Evolutionary conservation across 2,329 filamentous ascomycete species (phyloP).

Genomic region (Diaporthe amygdali): DNA sequence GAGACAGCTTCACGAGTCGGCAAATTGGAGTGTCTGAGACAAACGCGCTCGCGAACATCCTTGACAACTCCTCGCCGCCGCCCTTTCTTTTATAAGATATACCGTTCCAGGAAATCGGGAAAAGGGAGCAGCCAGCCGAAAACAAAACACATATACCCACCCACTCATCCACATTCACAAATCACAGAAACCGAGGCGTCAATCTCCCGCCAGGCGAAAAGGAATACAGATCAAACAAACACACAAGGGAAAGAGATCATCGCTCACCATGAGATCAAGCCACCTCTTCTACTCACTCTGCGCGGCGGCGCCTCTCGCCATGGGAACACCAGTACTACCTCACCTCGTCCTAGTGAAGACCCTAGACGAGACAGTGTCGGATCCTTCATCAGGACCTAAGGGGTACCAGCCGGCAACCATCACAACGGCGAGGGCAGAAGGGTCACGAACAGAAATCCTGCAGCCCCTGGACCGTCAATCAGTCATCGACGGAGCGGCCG

Average conservation of each 20-base stretch:
- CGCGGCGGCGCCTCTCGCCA: slow-evolving; percentile 12
- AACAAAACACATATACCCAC: neutral
- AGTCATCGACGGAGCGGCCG: neutral
- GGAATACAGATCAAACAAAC: too few relatives aligned
- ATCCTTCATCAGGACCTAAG: neutral
- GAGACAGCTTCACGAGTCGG: slow-evolving; percentile 16
- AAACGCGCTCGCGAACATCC: slow-evolving; percentile 13
- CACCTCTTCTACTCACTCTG: slow-evolving; percentile 16
- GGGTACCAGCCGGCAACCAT: neutral
- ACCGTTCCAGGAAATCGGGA: neutral
- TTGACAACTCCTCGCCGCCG: neutral
- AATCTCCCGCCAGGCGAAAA: neutral
- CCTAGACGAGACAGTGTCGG: neutral
- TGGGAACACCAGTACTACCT: slow-evolving; percentile 2
- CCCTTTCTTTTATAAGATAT: neutral
- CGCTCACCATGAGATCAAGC: slow-evolving; percentile 22
- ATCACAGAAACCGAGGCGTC: neutral
- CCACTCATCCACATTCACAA: too few relatives aligned
- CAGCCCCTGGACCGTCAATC: neutral
- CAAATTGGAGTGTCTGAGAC: slow-evolving; percentile 12
- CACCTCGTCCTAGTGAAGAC: slow-evolving; percentile 1
- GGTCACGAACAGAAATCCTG: neutral
- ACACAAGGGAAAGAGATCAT: neutral
- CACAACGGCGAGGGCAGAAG: neutral
- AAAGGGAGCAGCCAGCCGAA: neutral